phyloP scores from a whole-genome alignment of 805 yeast genomes.

The Spathaspora passalidarum region DNA sequence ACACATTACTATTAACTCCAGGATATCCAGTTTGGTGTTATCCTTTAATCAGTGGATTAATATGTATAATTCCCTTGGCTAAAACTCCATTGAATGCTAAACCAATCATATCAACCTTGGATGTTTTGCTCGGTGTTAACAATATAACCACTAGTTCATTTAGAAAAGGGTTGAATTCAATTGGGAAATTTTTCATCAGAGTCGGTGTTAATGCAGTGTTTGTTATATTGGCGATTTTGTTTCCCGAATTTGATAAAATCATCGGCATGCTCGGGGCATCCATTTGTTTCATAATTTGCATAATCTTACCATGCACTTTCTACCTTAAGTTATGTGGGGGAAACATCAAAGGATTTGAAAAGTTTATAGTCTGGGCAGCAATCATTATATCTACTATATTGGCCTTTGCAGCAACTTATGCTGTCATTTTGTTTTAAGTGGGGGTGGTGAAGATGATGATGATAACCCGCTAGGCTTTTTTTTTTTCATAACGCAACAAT shows the following conservation, averaged over 20 bases:
- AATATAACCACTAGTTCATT: constrained; percentile 9
- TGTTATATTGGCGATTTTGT: constrained; percentile 55
- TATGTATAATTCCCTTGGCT: constrained; percentile 82
- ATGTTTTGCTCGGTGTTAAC: constrained; percentile 37
- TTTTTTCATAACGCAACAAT: too few species aligned
- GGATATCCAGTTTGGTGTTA: constrained; percentile 50
- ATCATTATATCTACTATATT: constrained; percentile 44
- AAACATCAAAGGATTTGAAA: constrained; percentile 41
- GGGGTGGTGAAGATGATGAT: too few species aligned
- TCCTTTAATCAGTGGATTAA: constrained; percentile 55
- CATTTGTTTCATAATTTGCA: constrained; percentile 74
- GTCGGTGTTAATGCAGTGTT: constrained; percentile 53
- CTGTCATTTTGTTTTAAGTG: constrained; percentile 24
- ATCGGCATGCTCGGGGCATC: constrained; percentile 82
- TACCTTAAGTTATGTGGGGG: constrained; percentile 55
- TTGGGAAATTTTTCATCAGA: constrained; percentile 20
- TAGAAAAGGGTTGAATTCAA: constrained; percentile 1
- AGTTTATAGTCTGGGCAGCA: constrained; percentile 37
- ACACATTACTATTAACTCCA: constrained; percentile 41
- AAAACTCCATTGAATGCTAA: constrained; percentile 81
- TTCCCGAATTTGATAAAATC: constrained; percentile 79
- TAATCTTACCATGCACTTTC: constrained; percentile 73
- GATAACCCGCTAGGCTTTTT: too few species aligned
- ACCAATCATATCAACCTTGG: constrained; percentile 74
- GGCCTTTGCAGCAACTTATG: constrained; percentile 60